These are phyloP conservation scores for Fusarium mangiferae DNA, from an alignment of 2,329 filamentous ascomycete species.

Conservation along the genomic window DNA sequence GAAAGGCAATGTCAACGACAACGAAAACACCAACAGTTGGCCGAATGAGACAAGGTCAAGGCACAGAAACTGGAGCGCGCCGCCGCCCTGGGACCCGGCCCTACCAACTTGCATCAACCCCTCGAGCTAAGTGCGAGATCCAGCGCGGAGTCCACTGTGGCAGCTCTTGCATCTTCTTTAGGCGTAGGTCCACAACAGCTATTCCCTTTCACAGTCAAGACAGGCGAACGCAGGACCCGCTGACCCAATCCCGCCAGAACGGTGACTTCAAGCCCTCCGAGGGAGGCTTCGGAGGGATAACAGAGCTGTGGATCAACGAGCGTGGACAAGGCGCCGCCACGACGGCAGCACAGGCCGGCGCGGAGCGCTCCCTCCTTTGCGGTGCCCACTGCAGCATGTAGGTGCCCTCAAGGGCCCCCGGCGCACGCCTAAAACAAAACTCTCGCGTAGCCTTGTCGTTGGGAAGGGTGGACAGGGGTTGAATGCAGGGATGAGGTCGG, in stretches of 20 bases:
- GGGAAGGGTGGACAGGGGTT: conserved; percentile 34
- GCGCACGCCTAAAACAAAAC: conserved; percentile 39
- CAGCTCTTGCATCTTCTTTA: conserved; percentile 35
- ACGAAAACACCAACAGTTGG: conserved; percentile 23
- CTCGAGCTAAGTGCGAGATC: conserved; percentile 39
- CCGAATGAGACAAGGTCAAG: conserved; percentile 16
- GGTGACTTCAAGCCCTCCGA: conserved; percentile 35
- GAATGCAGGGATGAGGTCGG: conserved; percentile 35
- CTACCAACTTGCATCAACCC: conserved; percentile 40
- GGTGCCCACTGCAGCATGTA: background rate
- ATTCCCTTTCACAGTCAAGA: conserved; percentile 32
- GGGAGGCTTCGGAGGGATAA: conserved; percentile 39
- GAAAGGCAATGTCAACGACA: conserved; percentile 23
- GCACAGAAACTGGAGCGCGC: conserved; percentile 13
- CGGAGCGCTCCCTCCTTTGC: conserved; percentile 32
- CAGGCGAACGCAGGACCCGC: conserved; percentile 27
- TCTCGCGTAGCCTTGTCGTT: conserved; percentile 44
- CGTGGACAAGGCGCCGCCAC: conserved; percentile 44
- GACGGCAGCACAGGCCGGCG: conserved; percentile 43
- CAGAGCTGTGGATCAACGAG: conserved; percentile 31
- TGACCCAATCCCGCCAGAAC: conserved; percentile 28
- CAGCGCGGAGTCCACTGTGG: conserved; percentile 27
- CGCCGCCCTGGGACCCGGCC: conserved; percentile 39
- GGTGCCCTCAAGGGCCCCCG: conserved; percentile 20
- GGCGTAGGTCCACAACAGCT: conserved; percentile 18